Evolutionary conservation across 1,284 basidiomycete genomes (phyloP), one percentile per base, ranked within the genome.

Genomic region (Ganoderma meredithae): DNA sequence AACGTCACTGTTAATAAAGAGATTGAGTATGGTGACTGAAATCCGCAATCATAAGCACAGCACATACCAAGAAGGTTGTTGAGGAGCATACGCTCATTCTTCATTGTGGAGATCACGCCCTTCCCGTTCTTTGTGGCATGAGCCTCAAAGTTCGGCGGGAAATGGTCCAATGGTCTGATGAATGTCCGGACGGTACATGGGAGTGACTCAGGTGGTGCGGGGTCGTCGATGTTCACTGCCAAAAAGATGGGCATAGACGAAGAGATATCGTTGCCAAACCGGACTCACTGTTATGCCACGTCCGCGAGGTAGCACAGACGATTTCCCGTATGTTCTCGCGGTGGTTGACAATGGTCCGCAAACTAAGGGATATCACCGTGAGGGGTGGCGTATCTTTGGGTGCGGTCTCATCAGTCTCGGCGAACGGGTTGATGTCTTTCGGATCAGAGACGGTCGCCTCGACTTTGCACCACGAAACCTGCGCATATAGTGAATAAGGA

Each of bases 401-500:
- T 8, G 94, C 92, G 22, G 84, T 80, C 1, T 82, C 72, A 73
- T 96, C 95, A 1, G 86, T 85, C 66, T 97, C 94, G 0, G 89
- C 77, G 77, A 97, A 90, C 0, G 95, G 94, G 69, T 90, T 93
- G 78, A 99, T 89, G 73, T 94, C 89, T 77, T 98, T 98, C 1
- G 96, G 96, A 75, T 96, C 89, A 15, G 88, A 81, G 13, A 97
- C 92, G 0, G 87, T 89, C n/a, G 90, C 93, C 82, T 99, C 97
- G 33, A 98, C 83, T 82, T 98, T 97, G 77, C 96, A 97, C 96
- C 96, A 98, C 0, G 95, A 97, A 22, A 93, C 86, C 95, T 96
- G 73, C 58, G 25, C 1, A 41, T 62, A 33, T 15, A 47, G 19
- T 62, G 27, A 65, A 59, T 7, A 22, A 52, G n/a, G n/a, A 62